Evolutionary conservation across 495 filamentous ascomycete species (phyloP).

Genomic region (Penicilliopsis zonata): DNA sequence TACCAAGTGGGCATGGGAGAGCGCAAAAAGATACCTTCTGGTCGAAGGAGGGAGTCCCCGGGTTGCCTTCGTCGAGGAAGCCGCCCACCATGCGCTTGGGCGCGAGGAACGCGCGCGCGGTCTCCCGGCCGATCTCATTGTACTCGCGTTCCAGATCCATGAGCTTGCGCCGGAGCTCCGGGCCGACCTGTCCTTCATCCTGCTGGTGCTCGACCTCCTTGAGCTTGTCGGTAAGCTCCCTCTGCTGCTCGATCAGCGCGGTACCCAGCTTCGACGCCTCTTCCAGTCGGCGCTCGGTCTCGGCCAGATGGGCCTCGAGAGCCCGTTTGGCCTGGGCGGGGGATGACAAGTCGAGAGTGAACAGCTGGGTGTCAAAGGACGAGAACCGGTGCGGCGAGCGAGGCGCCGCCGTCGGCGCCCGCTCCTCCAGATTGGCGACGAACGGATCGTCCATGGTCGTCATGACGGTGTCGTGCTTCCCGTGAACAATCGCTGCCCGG

Average conservation of each 20-base stretch:
- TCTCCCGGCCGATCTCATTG: constrained; percentile 86
- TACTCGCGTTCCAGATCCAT: constrained; percentile 87
- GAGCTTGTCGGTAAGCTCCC: constrained; percentile 65
- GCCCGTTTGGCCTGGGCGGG: constrained; percentile 79
- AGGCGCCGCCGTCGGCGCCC: constrained; percentile 18
- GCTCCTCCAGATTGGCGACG: constrained; percentile 24
- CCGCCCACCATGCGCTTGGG: constrained; percentile 68
- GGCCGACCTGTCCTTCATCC: constrained; percentile 67
- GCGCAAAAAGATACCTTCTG: constrained; percentile 37
- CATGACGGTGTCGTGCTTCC: no score
- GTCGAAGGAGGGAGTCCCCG: constrained; percentile 50
- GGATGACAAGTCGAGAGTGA: constrained; percentile 65
- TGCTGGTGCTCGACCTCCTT: constrained; percentile 75
- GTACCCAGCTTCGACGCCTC: constrained; percentile 83
- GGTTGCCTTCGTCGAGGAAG: constrained; percentile 40
- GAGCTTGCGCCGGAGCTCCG: constrained; percentile 72
- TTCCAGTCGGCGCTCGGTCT: constrained; percentile 82
- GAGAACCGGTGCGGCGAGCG: constrained; percentile 59
- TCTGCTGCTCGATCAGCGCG: constrained; percentile 72
- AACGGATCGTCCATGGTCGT: constrained; percentile 45
- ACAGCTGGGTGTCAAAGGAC: constrained; percentile 64
- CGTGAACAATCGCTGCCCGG: no score
- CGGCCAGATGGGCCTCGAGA: constrained; percentile 79
- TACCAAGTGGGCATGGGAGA: neutral
- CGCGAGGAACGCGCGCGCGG: constrained; percentile 69